Conservation (phyloP, 2,329 filamentous ascomycete species). For the Cercospora sesami region DNA sequence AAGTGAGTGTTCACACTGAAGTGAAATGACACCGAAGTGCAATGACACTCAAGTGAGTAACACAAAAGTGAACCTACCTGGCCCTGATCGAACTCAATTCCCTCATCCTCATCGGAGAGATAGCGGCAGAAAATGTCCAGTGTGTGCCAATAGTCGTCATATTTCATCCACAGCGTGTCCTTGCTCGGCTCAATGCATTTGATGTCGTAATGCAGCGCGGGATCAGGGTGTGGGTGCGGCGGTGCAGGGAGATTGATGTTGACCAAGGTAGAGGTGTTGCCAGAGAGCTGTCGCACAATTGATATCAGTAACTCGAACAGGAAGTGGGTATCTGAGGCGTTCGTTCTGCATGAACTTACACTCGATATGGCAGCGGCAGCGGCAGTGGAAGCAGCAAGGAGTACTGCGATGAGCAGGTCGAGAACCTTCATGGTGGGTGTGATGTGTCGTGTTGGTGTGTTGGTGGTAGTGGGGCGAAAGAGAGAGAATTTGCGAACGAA, state of each 20-base stretch:
- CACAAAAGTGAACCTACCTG: neutral
- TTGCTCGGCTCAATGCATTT: neutral
- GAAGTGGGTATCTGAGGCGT: neutral
- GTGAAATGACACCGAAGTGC: no score
- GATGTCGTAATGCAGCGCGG: neutral
- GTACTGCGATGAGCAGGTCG: neutral
- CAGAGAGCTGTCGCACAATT: neutral
- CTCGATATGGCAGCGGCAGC: neutral
- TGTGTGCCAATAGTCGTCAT: neutral
- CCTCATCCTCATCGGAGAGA: neutral
- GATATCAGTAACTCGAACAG: neutral
- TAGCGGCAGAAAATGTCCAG: neutral
- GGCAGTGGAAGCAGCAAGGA: neutral
- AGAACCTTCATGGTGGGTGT: neutral
- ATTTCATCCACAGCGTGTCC: neutral
- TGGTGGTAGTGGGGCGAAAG: neutral
- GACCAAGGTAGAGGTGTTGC: neutral
- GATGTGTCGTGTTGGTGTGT: neutral
- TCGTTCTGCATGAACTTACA: neutral
- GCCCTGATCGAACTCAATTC: neutral
- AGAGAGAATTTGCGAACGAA: neutral
- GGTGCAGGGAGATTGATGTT: neutral
- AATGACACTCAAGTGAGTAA: no score
- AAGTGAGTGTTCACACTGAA: neutral
- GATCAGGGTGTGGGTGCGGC: neutral